Percentiles rank a stretch among this genome's conserved stretches.
phyloP scores from a whole-genome alignment of 129 eudicot species.

The Ambrosia trifida region DNA sequence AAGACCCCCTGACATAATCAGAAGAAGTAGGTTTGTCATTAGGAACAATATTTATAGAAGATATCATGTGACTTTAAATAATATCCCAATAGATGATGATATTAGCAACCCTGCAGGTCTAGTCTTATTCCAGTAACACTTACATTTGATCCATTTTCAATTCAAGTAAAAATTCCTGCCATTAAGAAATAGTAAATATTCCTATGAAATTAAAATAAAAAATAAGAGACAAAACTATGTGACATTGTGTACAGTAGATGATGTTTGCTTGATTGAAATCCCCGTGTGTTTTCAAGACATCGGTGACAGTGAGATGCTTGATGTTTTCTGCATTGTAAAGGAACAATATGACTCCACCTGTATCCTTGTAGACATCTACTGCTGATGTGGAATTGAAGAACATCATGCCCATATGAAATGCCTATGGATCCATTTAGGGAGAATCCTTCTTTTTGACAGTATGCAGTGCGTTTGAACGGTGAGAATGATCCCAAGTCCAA shows the following conservation, averaged over 20 bases:
- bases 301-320: not conserved
- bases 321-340: not conserved
- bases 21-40: not conserved
- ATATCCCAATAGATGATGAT: not conserved
- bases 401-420: not conserved
- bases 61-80: not conserved
- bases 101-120: not conserved
- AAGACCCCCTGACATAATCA: not conserved
- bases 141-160: not conserved
- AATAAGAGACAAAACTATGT: too few relatives aligned
- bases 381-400: not conserved
- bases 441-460: not conserved
- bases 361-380: not conserved
- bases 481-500: constrained; percentile 4
- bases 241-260: not conserved
- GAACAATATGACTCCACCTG: not conserved
- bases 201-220: too few relatives aligned
- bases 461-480: not conserved
- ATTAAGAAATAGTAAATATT: too few relatives aligned
- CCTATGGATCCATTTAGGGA: not conserved
- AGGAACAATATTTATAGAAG: not conserved
- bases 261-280: not conserved
- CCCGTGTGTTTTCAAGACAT: not conserved
- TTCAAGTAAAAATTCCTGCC: not conserved
- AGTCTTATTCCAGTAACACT: not conserved